Percentiles rank a stretch among this genome's conserved stretches.
phyloP scores from a whole-genome alignment of 495 filamentous ascomycete species.

The Podospora sp. region DNA sequence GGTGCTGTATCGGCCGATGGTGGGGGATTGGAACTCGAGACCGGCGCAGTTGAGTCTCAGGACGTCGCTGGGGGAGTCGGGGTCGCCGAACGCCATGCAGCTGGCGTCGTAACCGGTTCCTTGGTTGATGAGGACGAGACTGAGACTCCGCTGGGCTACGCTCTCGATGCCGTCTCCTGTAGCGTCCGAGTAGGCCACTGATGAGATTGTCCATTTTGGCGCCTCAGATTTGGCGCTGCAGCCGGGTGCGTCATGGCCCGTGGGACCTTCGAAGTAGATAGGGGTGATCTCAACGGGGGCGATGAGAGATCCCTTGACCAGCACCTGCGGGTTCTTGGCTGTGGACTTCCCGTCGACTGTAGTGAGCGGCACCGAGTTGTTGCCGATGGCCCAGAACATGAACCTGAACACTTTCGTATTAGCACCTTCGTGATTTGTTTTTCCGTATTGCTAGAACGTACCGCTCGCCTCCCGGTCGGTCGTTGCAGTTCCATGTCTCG shows the following conservation, averaged over 20 bases:
- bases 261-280: conserved; percentile 22
- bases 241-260: conserved; percentile 28
- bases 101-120: conserved; percentile 33
- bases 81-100: conserved; percentile 24
- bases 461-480: conserved; percentile 19
- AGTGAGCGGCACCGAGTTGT: conserved; percentile 21
- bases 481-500: conserved; percentile 33
- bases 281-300: conserved; percentile 29
- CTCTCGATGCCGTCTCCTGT: conserved; percentile 22
- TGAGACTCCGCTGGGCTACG: conserved; percentile 20
- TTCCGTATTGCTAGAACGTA: no score
- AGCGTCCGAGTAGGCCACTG: conserved; percentile 25
- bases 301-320: conserved; percentile 23
- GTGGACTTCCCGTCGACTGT: conserved; percentile 3
- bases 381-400: conserved; percentile 28
- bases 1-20: conserved; percentile 23
- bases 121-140: conserved; percentile 28
- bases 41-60: conserved; percentile 23
- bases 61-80: neutral
- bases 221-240: conserved; percentile 25
- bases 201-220: conserved; percentile 27
- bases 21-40: conserved; percentile 24
- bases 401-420: conserved; percentile 10
- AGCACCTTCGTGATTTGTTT: no score
- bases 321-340: conserved; percentile 12